Evolutionary conservation across 2,329 filamentous ascomycete species (phyloP), one percentile per base, ranked within the genome.

Genomic region (Microsporum canis): DNA sequence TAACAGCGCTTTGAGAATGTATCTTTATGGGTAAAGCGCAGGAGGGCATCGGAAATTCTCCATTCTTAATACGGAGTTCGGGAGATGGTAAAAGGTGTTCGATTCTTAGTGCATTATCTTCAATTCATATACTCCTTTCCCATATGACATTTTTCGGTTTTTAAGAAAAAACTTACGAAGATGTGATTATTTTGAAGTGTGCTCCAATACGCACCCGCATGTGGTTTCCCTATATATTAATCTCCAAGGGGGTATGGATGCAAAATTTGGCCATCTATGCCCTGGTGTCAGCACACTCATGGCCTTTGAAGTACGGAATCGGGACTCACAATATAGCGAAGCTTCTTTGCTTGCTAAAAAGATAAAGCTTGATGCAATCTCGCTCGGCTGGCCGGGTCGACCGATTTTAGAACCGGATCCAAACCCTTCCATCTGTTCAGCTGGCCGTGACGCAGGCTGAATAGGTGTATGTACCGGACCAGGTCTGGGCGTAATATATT

Each of bases 291-390:
- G 51, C 57, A 17, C 34, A 23, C 47, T 12, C 2, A 23, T 31
- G 34, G 14, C 31, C 14, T 29, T 27, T 23, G 3, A 36, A 27
- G 7, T 39, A 23, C 5, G 31, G 1, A 7, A 39, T 23, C 5
- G 8, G 23, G 27, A 69, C 71, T 62, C 64, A 74, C 72, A 72
- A 49, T 71, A 74, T 27, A 73, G 61, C n/a, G 71, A 66, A 27
- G 70, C 66, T 51, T 73, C 71, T 5, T 66, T 60, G 33, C 71
- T 74, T 8, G 73, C 73, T 58, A 76, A 60, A 59, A 75, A 75
- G 1, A 76, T 67, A 64, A 72, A 76, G 36, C 70, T 72, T n/a
- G 73, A 68, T 0, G 73, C 73, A 53, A 75, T 69, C 64, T 75
- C 73, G 57, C 73, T 72, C 7, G 73, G 72, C 63, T 75, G 69